Evolutionary conservation across 1,284 basidiomycete genomes (phyloP), one percentile per base, ranked within the genome.

Genomic region (Sanghuangporus baumii): DNA sequence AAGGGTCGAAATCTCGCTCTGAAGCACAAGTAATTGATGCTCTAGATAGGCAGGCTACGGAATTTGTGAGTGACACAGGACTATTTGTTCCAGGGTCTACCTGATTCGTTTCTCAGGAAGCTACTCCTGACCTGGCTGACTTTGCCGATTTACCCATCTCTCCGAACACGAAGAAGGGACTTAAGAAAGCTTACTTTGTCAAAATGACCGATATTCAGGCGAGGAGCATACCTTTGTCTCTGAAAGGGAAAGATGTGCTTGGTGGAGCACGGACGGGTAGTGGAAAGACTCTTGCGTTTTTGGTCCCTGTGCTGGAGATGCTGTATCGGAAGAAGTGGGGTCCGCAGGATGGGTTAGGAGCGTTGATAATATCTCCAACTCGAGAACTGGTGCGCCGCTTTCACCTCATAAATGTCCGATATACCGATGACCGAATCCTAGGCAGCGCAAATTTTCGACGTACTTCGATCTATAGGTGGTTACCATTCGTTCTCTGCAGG

Each of bases 401-500:
- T 18, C 14, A n/a, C 12, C 18, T 43, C 38, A 12, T 6, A 3
- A 26, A 5, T 3, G 8, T 47, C 7, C 37, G n/a, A 12, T 8
- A 36, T 31, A 14, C 40, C 41, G 36, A 43, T 40, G 46, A 38
- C 64, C 58, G 23, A 55, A 9, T 56, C 47, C 31, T 67, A 92
- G 90, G 95, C 96, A 1, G 92, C 98, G 11, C 96, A 98, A 81
- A 98, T 97, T 67, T 99, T 99, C 73, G 94, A 96, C 62, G 96
- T 98, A 5, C 77, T 99, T 9, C 86, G 94, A 47, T 91, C 91
- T 61, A 94, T 98, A 65, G 97, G 97, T 2, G 88, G 89, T 57
- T 88, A 88, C 71, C 96, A 98, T 72, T 83, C 84, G 12, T 97
- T 98, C 74, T 97, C 94, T 4, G 96, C 96, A 0, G 96, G 96